Percentiles rank a stretch among this genome's conserved stretches.
phyloP scores from a whole-genome alignment of 352 stramenopile genomes.

The Peronospora tabacina region DNA sequence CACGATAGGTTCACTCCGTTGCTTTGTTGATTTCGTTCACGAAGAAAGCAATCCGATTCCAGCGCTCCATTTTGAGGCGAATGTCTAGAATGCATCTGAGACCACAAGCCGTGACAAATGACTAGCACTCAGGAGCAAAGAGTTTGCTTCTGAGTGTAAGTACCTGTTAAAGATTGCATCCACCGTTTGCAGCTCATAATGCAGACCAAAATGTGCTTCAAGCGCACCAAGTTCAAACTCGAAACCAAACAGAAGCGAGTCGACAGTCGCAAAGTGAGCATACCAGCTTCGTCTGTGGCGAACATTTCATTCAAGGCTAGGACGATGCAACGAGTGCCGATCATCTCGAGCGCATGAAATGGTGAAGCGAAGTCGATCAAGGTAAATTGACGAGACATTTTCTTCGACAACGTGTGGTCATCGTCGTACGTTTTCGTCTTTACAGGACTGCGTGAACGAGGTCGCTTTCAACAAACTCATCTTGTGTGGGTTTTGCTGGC shows the following conservation, averaged over 20 bases:
- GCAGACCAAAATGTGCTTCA: background rate
- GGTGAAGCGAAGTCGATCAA: slow-evolving; percentile 73
- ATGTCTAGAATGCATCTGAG: slow-evolving; percentile 31
- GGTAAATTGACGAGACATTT: slow-evolving; percentile 93
- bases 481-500: slow-evolving; percentile 1
- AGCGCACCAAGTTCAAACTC: background rate
- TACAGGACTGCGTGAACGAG: background rate
- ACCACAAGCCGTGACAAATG: background rate
- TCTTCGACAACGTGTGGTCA: slow-evolving; percentile 95
- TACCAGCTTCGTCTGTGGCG: slow-evolving; percentile 36
- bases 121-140: too few relatives aligned
- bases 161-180: slow-evolving; percentile 14
- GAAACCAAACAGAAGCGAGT: slow-evolving; percentile 17
- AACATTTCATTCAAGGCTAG: slow-evolving; percentile 24
- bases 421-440: slow-evolving; percentile 64
- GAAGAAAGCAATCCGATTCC: slow-evolving; percentile 83
- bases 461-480: too few relatives aligned
- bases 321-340: slow-evolving; percentile 18
- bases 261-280: slow-evolving; percentile 25
- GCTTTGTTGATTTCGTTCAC: slow-evolving; percentile 90
- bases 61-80: slow-evolving; percentile 93
- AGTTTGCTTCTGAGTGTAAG: too few relatives aligned
- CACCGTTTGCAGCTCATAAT: slow-evolving; percentile 11
- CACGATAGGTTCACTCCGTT: slow-evolving; percentile 90
- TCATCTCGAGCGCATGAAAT: slow-evolving; percentile 15